These are phyloP conservation scores for Fusarium caatingaense DNA, from an alignment of 2,329 filamentous ascomycete species.

Conservation along the genomic window DNA sequence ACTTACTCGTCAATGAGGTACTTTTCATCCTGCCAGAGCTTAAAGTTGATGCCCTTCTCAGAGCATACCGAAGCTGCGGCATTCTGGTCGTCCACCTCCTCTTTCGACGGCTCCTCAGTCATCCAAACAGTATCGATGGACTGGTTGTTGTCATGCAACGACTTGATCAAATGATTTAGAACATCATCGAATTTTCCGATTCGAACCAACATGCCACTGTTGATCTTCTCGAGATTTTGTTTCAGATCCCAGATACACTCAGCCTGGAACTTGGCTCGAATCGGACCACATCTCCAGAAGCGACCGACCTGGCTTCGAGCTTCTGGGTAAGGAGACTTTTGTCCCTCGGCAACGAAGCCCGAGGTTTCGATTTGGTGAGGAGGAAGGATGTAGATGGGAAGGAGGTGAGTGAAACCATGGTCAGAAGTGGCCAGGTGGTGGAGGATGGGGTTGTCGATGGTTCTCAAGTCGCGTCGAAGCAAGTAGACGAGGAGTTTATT, in stretches of 20 bases:
- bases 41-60: slow-evolving; percentile 67
- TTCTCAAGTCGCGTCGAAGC: slow-evolving; percentile 77
- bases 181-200: slow-evolving; percentile 72
- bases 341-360: slow-evolving; percentile 71
- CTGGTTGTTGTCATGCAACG: slow-evolving; percentile 56
- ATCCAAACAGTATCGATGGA: slow-evolving; percentile 76
- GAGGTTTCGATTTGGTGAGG: slow-evolving; percentile 79
- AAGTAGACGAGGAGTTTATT: slow-evolving; percentile 74
- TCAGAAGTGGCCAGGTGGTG: slow-evolving; percentile 64
- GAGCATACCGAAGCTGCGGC: slow-evolving; percentile 65
- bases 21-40: slow-evolving; percentile 78
- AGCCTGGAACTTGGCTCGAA: slow-evolving; percentile 77
- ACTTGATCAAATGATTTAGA: slow-evolving; percentile 66
- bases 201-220: slow-evolving; percentile 71
- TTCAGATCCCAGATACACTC: slow-evolving; percentile 81
- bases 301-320: slow-evolving; percentile 72
- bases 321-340: slow-evolving; percentile 73
- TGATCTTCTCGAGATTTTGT: slow-evolving; percentile 65
- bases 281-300: slow-evolving; percentile 80
- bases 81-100: slow-evolving; percentile 75
- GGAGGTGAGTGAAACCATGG: slow-evolving; percentile 72
- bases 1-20: slow-evolving; percentile 75
- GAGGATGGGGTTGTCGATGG: slow-evolving; percentile 80
- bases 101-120: slow-evolving; percentile 74
- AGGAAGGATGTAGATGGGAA: slow-evolving; percentile 77